Conservation (phyloP, 2,329 filamentous ascomycete genomes). For the Metarhizium album region DNA sequence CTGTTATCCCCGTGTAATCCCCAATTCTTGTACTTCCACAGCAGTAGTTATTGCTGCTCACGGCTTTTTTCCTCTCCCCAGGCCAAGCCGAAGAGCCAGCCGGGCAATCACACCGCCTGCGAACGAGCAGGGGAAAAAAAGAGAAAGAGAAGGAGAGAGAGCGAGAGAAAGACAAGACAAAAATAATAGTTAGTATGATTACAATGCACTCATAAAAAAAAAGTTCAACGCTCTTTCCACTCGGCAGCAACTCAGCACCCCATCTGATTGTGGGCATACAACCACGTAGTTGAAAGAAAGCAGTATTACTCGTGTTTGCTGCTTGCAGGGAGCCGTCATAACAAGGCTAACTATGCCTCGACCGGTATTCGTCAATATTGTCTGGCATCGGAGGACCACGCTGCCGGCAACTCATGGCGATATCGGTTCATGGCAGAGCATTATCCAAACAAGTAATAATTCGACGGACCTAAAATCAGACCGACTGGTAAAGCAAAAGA, state of each 20-base stretch:
- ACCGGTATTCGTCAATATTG: neutral
- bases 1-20: neutral
- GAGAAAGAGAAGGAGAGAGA: no score
- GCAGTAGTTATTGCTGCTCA: neutral
- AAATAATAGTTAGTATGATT: slow-evolving; percentile 5
- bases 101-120: neutral
- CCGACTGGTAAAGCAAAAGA: slow-evolving; percentile 75
- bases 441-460: neutral
- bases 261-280: neutral
- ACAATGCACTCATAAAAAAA: slow-evolving; percentile 2
- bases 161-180: no score
- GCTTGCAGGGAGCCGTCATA: neutral
- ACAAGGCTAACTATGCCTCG: neutral
- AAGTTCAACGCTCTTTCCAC: neutral
- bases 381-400: neutral
- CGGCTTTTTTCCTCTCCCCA: neutral
- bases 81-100: neutral
- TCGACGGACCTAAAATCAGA: slow-evolving; percentile 14
- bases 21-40: neutral
- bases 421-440: neutral
- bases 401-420: neutral
- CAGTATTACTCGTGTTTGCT: neutral
- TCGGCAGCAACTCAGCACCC: neutral
- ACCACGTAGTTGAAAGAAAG: neutral
- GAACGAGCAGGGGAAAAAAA: neutral